These are phyloP conservation scores for Puccinellia tenuiflora DNA, from an alignment of 176 grass and related monocot genomes.

Conservation along the genomic window DNA sequence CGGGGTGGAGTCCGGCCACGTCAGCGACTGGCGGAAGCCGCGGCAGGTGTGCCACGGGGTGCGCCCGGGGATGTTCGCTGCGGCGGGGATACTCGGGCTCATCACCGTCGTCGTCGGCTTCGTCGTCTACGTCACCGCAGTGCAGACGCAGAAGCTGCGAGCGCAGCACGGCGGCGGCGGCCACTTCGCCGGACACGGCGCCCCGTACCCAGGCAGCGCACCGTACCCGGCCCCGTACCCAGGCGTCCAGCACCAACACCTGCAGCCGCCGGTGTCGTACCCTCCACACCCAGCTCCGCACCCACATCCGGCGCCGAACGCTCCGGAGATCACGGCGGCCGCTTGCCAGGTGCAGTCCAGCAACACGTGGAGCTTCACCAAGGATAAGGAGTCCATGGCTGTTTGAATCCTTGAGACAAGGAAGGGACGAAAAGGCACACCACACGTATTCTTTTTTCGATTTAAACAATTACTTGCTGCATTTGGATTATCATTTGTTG, in stretches of 20 bases:
- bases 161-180: slow-evolving; percentile 35
- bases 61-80: slow-evolving; percentile 68
- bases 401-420: not conserved
- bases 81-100: slow-evolving; percentile 79
- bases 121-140: slow-evolving; percentile 60
- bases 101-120: slow-evolving; percentile 77
- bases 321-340: slow-evolving; percentile 7
- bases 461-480: not conserved
- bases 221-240: not conserved
- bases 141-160: slow-evolving; percentile 40
- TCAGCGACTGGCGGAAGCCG: slow-evolving; percentile 71
- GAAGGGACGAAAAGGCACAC: not conserved
- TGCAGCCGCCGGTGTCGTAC: not conserved
- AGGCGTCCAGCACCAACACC: not conserved
- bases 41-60: slow-evolving; percentile 62
- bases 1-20: slow-evolving; percentile 68
- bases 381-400: slow-evolving; percentile 40
- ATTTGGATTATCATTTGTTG: not conserved
- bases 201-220: not conserved
- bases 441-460: not conserved
- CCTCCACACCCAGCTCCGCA: not conserved
- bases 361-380: slow-evolving; percentile 13
- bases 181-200: slow-evolving; percentile 6
- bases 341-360: slow-evolving; percentile 14
- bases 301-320: slow-evolving; percentile 10